Percentiles rank a stretch among this genome's conserved stretches.
Conservation (phyloP, 1,139 yeast genomes). For the Barnettozyma hawaiiensis region DNA sequence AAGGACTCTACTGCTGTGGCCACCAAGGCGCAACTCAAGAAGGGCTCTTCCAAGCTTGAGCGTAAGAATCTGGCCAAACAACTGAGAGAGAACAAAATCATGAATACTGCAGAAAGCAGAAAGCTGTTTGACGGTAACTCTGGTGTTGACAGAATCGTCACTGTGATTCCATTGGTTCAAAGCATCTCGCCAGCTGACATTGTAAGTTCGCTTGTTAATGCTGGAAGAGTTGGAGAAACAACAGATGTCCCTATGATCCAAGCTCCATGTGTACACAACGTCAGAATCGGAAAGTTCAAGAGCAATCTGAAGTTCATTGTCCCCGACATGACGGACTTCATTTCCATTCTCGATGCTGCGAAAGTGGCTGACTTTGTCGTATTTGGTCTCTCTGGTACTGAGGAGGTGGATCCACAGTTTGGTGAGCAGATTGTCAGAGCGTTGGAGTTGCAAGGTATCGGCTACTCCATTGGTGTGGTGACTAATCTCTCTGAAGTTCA, state of each 20-base stretch:
- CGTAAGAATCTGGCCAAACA: conserved; percentile 80
- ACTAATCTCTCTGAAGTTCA: conserved; percentile 62
- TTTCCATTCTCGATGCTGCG: conserved; percentile 77
- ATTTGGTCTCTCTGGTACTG: conserved; percentile 77
- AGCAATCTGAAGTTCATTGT: conserved; percentile 68
- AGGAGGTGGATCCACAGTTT: conserved; percentile 69
- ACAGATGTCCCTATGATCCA: conserved; percentile 33
- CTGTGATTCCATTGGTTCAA: conserved; percentile 71
- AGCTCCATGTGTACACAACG: conserved; percentile 44
- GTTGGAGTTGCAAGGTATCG: conserved; percentile 87
- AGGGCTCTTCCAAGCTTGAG: conserved; percentile 56
- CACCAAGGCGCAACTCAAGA: conserved; percentile 32
- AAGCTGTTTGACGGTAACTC: conserved; percentile 72
- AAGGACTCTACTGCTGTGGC: conserved; percentile 38
- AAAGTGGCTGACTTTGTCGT: conserved; percentile 85
- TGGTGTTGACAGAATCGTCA: conserved; percentile 79
- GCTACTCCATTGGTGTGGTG: conserved; percentile 74
- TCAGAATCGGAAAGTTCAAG: conserved; percentile 61
- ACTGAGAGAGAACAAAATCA: conserved; percentile 64
- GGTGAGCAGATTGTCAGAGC: conserved; percentile 91
- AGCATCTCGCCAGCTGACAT: conserved; percentile 61
- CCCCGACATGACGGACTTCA: conserved; percentile 63
- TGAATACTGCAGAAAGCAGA: conserved; percentile 43
- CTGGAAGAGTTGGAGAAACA: conserved; percentile 29
- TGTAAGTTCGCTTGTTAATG: conserved; percentile 43